Evolutionary conservation across 768 basidiomycete genomes (phyloP).

Genomic region (Boletellus emodensis): DNA sequence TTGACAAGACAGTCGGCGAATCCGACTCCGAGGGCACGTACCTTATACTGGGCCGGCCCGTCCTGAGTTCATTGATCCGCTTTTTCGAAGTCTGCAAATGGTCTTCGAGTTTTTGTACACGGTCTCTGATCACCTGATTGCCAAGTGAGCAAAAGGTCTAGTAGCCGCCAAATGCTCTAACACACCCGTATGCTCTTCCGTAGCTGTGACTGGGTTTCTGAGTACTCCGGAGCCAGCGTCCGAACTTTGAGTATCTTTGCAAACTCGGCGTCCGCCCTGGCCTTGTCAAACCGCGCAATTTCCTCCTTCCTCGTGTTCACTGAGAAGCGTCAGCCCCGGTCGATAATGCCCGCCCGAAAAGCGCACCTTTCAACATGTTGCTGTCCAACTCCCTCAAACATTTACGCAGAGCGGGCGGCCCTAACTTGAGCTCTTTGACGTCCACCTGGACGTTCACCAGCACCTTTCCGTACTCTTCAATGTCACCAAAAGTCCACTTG

Average conservation of each 20-base stretch:
- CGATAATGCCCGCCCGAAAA: background rate
- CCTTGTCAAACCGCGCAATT: constrained; percentile 72
- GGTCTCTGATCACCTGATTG: constrained; percentile 59
- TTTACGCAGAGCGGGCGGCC: constrained; percentile 39
- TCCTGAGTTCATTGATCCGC: constrained; percentile 55
- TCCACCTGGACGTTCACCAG: constrained; percentile 43
- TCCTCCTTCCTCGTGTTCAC: constrained; percentile 83
- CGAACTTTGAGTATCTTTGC: constrained; percentile 67
- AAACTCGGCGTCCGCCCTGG: constrained; percentile 75
- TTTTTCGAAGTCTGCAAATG: constrained; percentile 68
- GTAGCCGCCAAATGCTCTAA: constrained; percentile 3
- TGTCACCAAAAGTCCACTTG: constrained; percentile 56
- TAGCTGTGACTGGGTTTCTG: constrained; percentile 75
- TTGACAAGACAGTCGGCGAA: background rate
- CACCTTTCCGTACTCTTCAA: constrained; percentile 44
- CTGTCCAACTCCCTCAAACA: constrained; percentile 56
- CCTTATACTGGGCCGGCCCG: constrained; percentile 62
- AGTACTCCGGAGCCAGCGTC: constrained; percentile 85
- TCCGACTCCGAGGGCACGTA: constrained; percentile 29
- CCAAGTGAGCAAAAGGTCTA: constrained; percentile 4
- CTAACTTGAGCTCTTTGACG: constrained; percentile 44
- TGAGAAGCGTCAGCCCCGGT: constrained; percentile 28
- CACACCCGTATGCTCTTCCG: constrained; percentile 68
- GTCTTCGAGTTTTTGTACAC: constrained; percentile 77
- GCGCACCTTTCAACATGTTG: constrained; percentile 62